Conservation (phyloP, 768 basidiomycete genomes). For the Lentinula guzmanii region DNA sequence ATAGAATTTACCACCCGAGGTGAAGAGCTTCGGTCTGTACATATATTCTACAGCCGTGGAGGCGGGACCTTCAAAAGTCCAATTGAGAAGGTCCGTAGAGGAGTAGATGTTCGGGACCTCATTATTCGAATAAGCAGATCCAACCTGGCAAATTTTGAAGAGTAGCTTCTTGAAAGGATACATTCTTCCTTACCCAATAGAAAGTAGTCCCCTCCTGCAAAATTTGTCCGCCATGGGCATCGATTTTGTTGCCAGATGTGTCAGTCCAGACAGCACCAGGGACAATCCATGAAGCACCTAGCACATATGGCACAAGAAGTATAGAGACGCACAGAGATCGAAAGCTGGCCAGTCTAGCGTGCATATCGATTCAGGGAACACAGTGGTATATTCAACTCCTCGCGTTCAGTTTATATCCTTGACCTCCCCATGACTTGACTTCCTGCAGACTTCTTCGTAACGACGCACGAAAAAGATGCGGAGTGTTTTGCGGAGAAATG, state of each 20-base stretch:
- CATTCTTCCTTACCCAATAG: constrained; percentile 25
- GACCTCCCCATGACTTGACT: background rate
- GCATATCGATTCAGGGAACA: background rate
- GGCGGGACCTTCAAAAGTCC: constrained; percentile 21
- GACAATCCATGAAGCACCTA: constrained; percentile 12
- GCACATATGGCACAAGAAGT: background rate
- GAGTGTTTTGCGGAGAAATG: background rate
- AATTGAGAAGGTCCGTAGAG: constrained; percentile 21
- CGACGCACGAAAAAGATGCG: background rate
- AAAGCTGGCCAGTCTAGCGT: background rate
- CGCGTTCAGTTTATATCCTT: background rate
- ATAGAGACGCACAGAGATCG: background rate
- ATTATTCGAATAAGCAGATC: constrained; percentile 1
- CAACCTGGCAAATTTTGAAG: background rate
- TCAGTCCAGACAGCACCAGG: constrained; percentile 24
- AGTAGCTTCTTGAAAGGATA: background rate
- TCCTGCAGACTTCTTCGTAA: background rate
- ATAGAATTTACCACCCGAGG: constrained; percentile 14
- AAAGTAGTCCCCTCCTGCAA: constrained; percentile 17
- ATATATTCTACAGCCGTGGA: constrained; percentile 9
- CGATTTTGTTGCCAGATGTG: constrained; percentile 18
- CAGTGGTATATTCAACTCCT: background rate
- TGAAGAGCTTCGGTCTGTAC: constrained; percentile 11
- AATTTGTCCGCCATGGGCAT: constrained; percentile 21
- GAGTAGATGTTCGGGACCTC: constrained; percentile 19